Base-by-base conservation (phyloP, 1,284 basidiomycete genomes). In the Schizopora paradoxa region DNA sequence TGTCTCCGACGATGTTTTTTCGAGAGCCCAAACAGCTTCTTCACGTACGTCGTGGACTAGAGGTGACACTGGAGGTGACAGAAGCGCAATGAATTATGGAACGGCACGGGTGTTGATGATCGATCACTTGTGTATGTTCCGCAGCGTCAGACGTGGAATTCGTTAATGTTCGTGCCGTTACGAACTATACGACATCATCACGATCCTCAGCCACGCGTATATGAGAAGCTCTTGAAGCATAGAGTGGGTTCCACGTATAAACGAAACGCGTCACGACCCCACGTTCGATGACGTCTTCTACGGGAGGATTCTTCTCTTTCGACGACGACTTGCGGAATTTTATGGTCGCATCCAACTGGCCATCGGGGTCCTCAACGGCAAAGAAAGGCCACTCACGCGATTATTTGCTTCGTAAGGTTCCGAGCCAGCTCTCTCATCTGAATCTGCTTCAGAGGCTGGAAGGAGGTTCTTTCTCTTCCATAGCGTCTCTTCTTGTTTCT, bases 271-370 rank as follows among this genome's bases (percentile, higher is more conserved):
- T 89, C 28, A 99, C 92, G 43, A 99, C 95, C 51, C 91, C 90
- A 66, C 93, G 96, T 59, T 93, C 91, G 65, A 99, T 99, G 57
- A 99, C 96, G 61, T 86, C 84, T 67, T 99, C 96, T 64, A 99
- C 99, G n/a, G 95, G 95, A 29, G 95, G 95, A 66, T 98, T 99
- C 76, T 94, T 95, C 74, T 99, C 95, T 75, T 99, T 99, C 57
- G 95, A 98, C 50, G 99, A 81, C 37, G 96, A 76, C 65, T 99
- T 99, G 62, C 96, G 84, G 78, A 99, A 99, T 72, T 92, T 96
- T 59, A 83, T 88, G 21, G 94, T 98, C 58, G 93, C 87, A 65
- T 97, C 93, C 52, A 97, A 76, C 68, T 98, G 94, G 57, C 82
- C 83, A 54, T 98, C 91, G 36, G 84, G 73, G 64, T 94, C 86